phyloP scores from a whole-genome alignment of 1,284 basidiomycete genomes.

The Coriolopsis trogii region DNA sequence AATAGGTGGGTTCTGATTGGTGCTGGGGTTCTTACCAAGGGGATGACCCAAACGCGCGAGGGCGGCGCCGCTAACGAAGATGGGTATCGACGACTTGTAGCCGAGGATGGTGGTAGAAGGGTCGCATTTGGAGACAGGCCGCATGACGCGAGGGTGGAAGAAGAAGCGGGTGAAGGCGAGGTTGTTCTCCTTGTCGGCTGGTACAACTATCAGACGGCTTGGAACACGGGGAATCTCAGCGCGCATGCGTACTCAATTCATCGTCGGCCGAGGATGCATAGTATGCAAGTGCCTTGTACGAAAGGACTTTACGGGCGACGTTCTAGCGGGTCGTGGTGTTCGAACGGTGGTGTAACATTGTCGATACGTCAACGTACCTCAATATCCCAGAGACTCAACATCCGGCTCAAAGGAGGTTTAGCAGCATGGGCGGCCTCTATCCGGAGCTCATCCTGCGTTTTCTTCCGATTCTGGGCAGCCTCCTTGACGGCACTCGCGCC shows the following conservation, averaged over 20 bases:
- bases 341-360: too few relatives aligned
- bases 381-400: constrained; percentile 79
- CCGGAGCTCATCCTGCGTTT: constrained; percentile 72
- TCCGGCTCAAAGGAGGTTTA: constrained; percentile 65
- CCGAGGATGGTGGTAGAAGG: constrained; percentile 80
- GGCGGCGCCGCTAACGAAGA: constrained; percentile 87
- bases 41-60: constrained; percentile 93
- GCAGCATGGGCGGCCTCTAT: constrained; percentile 63
- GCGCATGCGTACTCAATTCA: constrained; percentile 63
- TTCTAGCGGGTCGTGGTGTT: constrained; percentile 33
- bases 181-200: constrained; percentile 68
- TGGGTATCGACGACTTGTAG: constrained; percentile 71
- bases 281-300: constrained; percentile 78
- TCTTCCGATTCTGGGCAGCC: constrained; percentile 45
- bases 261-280: constrained; percentile 86
- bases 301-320: constrained; percentile 66
- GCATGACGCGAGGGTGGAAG: constrained; percentile 82
- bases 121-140: constrained; percentile 69
- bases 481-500: constrained; percentile 49
- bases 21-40: constrained; percentile 43
- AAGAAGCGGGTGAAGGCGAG: constrained; percentile 80
- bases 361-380: constrained; percentile 50
- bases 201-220: constrained; percentile 7
- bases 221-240: constrained; percentile 5
- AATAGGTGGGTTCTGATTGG: not conserved